Evolutionary conservation across 257 asterid species (phyloP), one percentile per base, ranked within the genome.

Genomic region (Solanum pinnatisectum): DNA sequence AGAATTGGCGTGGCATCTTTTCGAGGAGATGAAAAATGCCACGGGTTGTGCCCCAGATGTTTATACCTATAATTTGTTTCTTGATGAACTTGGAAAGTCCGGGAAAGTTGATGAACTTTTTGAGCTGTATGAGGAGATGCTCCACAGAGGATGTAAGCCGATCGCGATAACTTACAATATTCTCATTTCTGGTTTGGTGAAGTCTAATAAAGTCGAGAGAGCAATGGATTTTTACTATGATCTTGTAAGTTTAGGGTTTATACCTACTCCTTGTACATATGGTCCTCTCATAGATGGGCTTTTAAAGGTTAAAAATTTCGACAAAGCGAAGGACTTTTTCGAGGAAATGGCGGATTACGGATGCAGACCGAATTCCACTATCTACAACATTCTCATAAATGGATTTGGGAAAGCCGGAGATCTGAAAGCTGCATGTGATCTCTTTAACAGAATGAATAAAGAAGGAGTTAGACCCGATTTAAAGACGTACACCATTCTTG

Each of bases 271-370:
- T 44, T 94, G 95, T 90, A 95, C 99, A 30, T 97, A 97, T 89
- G 99, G 99, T 89, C 98, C 99, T 63, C 97, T 97, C 67, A 90
- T 97, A 63, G 97, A 95, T 87, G 99, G 98, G 60, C 96, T 95
- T 81, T 87, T 94, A 91, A 97, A 95, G 92, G 91, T 90, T 88
- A 91, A 87, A 86, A 93, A 92, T 67, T 83, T 95, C 70, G 98
- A 93, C 20, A 94, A 91, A 87, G 98, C 98, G 16, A 95, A 89
- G 92, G 89, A 88, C 49, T 87, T 97, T 87, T 95, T 97, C 25
- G 95, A 94, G 78, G 99, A 96, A 90, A 95, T 97, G 99, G 82
- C 76, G 12, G 93, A 91, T 30, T 95, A 93, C 86, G 96, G 94
- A 67, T 95, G 98, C 93, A 92, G 90, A 85, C 99, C 98, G 87